A percentile compares a stretch with the other conserved stretches of the same genome.
Conservation (phyloP, 106 monocot genomes). For the Dendrobium chrysotoxum region DNA sequence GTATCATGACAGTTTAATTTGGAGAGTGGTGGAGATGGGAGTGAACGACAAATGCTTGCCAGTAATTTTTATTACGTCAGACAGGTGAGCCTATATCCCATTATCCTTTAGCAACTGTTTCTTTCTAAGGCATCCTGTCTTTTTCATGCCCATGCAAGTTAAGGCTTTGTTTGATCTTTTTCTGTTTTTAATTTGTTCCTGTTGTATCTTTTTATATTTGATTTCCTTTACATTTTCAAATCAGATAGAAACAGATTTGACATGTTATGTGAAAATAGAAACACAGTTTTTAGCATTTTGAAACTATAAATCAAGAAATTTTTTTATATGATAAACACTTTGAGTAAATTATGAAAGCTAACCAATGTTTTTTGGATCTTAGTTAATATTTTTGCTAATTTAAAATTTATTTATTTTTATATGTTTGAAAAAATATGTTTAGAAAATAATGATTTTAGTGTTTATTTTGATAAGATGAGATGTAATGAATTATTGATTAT, state of each 20-base stretch:
- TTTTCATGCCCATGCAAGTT: neutral
- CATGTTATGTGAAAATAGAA: neutral
- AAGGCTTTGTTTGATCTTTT: neutral
- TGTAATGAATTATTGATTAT: no score
- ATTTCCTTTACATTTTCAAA: no score
- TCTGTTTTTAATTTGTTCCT: neutral
- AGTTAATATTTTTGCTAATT: neutral
- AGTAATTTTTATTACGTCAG: slow-evolving; percentile 69
- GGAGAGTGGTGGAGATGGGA: slow-evolving; percentile 79
- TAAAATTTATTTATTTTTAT: neutral
- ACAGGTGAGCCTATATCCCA: slow-evolving; percentile 36
- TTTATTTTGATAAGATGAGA: no score
- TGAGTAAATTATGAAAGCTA: neutral
- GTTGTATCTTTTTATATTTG: neutral
- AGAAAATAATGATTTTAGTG: neutral
- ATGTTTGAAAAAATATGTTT: neutral
- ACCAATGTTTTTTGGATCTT: neutral
- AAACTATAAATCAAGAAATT: neutral
- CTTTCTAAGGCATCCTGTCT: neutral
- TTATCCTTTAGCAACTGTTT: neutral
- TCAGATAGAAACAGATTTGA: neutral
- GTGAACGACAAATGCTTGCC: slow-evolving; percentile 81
- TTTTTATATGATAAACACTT: neutral
- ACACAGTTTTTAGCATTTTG: neutral
- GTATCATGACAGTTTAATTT: slow-evolving; percentile 89